Conservation (phyloP, 345 rosid species). For the Populus ilicifolia region DNA sequence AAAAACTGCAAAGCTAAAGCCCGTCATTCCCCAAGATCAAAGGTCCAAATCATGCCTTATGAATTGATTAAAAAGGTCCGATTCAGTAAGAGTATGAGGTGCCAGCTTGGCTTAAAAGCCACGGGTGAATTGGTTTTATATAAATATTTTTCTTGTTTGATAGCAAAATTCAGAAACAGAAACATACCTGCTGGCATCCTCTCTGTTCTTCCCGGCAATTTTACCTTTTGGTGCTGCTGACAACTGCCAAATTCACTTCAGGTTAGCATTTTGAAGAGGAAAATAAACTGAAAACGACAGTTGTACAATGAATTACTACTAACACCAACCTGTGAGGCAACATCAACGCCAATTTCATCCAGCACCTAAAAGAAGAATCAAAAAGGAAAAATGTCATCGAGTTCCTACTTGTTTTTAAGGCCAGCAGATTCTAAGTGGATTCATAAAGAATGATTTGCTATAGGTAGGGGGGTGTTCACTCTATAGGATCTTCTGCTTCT, state of each 20-base stretch:
- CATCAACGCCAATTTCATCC: slow-evolving; percentile 92
- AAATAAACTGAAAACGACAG: slow-evolving; percentile 1
- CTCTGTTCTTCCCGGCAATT: slow-evolving; percentile 61
- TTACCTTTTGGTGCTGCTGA: slow-evolving; percentile 81
- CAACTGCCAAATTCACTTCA: slow-evolving; percentile 43
- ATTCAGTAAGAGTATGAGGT: background rate
- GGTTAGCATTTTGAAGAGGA: slow-evolving; percentile 7
- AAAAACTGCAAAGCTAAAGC: background rate
- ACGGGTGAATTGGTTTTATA: background rate
- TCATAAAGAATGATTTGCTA: background rate
- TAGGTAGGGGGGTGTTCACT: background rate
- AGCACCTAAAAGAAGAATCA: slow-evolving; percentile 54
- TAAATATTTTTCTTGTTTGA: background rate
- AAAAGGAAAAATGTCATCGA: background rate
- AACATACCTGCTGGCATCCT: slow-evolving; percentile 60
- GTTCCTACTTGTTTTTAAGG: background rate
- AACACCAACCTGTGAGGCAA: slow-evolving; percentile 81
- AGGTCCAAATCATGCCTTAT: background rate
- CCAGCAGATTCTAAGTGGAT: background rate
- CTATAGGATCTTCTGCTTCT: background rate
- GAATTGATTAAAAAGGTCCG: no score
- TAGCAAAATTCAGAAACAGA: background rate
- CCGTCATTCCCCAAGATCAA: background rate
- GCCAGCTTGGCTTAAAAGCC: background rate
- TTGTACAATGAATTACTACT: background rate